phyloP scores from a whole-genome alignment of 371 early-diverging fungal species.

The Mucor sp. region DNA sequence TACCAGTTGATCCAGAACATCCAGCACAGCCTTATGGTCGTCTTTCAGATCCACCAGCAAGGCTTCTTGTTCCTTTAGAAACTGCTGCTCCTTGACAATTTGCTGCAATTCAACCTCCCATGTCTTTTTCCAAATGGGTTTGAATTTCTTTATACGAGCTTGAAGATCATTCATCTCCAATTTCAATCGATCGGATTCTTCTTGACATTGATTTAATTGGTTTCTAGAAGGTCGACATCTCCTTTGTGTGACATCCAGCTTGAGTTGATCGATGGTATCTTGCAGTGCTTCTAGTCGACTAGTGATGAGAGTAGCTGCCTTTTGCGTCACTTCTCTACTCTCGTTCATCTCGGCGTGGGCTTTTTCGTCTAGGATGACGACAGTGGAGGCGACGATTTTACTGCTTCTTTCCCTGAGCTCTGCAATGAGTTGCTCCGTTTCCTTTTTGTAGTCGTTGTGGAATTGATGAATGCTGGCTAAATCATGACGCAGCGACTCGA shows the following conservation, averaged over 20 bases:
- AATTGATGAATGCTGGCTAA: background rate
- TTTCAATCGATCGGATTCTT: constrained; percentile 50
- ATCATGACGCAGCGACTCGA: constrained; percentile 12
- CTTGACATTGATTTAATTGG: constrained; percentile 53
- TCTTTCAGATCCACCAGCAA: constrained; percentile 66
- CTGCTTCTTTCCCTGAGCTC: constrained; percentile 7
- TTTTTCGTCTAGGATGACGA: constrained; percentile 33
- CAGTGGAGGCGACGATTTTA: constrained; percentile 4
- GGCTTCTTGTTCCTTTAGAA: constrained; percentile 75
- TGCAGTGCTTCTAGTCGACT: constrained; percentile 68
- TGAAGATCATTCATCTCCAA: constrained; percentile 48
- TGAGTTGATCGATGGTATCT: constrained; percentile 73
- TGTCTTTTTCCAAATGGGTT: constrained; percentile 76
- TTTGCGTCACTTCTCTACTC: constrained; percentile 63
- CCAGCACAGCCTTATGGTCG: constrained; percentile 58
- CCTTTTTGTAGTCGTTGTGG: constrained; percentile 2
- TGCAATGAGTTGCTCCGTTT: background rate
- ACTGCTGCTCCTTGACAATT: constrained; percentile 78
- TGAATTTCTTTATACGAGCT: constrained; percentile 53
- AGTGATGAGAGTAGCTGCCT: constrained; percentile 55
- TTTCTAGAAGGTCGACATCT: constrained; percentile 64
- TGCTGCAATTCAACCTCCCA: constrained; percentile 82
- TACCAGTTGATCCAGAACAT: constrained; percentile 60
- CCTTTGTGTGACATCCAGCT: constrained; percentile 74
- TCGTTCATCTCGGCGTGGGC: constrained; percentile 54